Evolutionary conservation across 164 flowering plant genomes (phyloP), one percentile per base, ranked within the genome.

Genomic region (Vitis amurensis): DNA sequence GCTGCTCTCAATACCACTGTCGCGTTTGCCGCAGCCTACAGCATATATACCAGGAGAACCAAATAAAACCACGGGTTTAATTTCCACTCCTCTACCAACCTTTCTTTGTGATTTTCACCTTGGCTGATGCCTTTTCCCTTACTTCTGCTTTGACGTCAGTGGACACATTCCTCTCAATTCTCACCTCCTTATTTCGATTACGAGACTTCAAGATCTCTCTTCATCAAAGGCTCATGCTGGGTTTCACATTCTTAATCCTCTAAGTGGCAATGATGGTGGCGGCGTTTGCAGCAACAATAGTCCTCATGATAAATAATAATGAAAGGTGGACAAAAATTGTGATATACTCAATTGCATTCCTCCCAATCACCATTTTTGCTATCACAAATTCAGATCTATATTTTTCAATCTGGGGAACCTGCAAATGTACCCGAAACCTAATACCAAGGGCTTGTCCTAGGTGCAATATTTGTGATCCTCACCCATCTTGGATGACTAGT

Each of bases 1-100:
- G 77, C 74, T 15, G 56, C 63, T 11, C 73, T 77, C 27, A 74
- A 73, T 0, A 72, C 74, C 8, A 77, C 80, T 0, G 77, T 77
- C 1, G 75, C 75, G 23, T 74, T 78, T 58, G 77, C 80, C 8
- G 72, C 77, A 4, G 71, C 75, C 13, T 74, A 74, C 67, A 78
- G 71, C 12, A 67, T 23, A 23, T 23, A 23, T 78, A 23, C 81
- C 80, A 0, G 80, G 80, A 3, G 80, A 77, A 5, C 50, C 70
- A 3, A 13, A 77, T 15, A 2, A 50, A 15, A 66, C 2, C 16
- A 62, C 60, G 0, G 77, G 80, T 37, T 12, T 58, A 23, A 23
- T 23, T 37, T 37, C 7, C 44, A 37, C 70, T 77, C 47, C 27
- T 56, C 2, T 9, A 49, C 8, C 23, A 31, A 2, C 55, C 73